Percentiles rank a stretch among this genome's conserved stretches.
Conservation (phyloP, 1,284 basidiomycete genomes). For the Thelephora terrestris region DNA sequence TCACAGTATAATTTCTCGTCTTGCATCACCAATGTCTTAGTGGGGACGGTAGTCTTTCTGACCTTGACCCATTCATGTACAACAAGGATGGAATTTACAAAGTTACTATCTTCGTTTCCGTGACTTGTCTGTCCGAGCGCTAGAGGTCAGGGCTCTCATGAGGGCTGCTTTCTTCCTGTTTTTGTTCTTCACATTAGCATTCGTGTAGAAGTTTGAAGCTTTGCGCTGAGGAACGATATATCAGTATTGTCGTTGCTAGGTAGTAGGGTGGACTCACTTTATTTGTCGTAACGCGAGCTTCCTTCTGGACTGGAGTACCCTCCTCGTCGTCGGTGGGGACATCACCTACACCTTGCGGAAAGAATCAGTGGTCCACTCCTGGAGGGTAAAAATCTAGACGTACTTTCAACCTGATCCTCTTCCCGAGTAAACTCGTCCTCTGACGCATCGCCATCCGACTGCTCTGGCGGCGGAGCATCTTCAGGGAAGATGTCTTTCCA, state of each 20-base stretch:
- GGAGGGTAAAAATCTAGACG: constrained; percentile 1
- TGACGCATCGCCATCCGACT: constrained; percentile 20
- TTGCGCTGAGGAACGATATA: constrained; percentile 47
- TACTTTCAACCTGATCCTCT: constrained; percentile 12
- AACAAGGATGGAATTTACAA: no score
- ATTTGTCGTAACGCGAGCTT: constrained; percentile 79
- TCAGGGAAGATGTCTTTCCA: constrained; percentile 59
- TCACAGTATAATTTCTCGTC: no score
- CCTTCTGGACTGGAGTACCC: constrained; percentile 38
- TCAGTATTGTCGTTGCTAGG: not conserved
- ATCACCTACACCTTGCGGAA: constrained; percentile 5
- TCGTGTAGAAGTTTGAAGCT: constrained; percentile 85
- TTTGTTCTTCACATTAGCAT: constrained; percentile 84
- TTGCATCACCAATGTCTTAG: no score
- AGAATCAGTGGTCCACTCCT: constrained; percentile 1
- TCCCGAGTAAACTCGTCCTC: constrained; percentile 15
- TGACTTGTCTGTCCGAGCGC: not conserved
- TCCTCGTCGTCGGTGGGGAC: constrained; percentile 28
- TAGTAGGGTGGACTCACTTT: constrained; percentile 40
- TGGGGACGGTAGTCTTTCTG: no score
- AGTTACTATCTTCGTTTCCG: no score
- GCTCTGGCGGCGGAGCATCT: constrained; percentile 6
- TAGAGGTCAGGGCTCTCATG: constrained; percentile 23
- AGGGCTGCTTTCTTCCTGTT: constrained; percentile 55
- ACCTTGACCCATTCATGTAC: no score